A percentile compares a stretch with the other conserved stretches of the same genome.
Evolutionary conservation across 1,284 basidiomycete species (phyloP).

Genomic region (Cryptococcus floricola): DNA sequence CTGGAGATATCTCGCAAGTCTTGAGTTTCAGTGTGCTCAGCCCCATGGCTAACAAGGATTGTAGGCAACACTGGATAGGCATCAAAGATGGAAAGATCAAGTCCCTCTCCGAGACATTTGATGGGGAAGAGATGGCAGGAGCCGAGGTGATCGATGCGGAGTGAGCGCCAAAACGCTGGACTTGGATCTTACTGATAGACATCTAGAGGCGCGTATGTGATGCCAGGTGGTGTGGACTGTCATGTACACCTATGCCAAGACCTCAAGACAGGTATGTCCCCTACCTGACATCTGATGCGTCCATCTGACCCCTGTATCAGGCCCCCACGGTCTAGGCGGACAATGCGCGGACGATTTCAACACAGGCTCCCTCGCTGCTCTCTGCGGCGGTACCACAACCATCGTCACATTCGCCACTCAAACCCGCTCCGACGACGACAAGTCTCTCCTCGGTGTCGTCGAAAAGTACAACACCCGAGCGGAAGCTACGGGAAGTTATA

Average conservation of each 20-base stretch:
- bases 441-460: conserved; percentile 11
- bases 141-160: conserved; percentile 12
- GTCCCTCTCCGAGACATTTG: background rate
- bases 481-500: conserved; percentile 8
- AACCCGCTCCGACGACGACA: conserved; percentile 2
- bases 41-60: background rate
- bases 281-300: background rate
- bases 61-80: conserved; percentile 8
- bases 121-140: background rate
- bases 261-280: background rate
- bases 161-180: conserved; percentile 1
- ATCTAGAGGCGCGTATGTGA: conserved; percentile 12
- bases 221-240: conserved; percentile 13
- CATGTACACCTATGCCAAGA: conserved; percentile 13
- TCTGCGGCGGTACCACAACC: conserved; percentile 21
- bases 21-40: background rate
- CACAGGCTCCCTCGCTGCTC: conserved; percentile 11
- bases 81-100: conserved; percentile 17
- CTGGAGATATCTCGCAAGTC: conserved; percentile 3
- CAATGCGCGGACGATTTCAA: conserved; percentile 16
- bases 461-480: conserved; percentile 11
- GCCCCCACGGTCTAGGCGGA: conserved; percentile 8
- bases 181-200: background rate
- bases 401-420: conserved; percentile 15
- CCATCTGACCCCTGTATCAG: background rate